Percentiles rank a stretch among this genome's conserved stretches.
Evolutionary conservation across 257 asterid species (phyloP).

Genomic region (Solanum bulbocastanum): DNA sequence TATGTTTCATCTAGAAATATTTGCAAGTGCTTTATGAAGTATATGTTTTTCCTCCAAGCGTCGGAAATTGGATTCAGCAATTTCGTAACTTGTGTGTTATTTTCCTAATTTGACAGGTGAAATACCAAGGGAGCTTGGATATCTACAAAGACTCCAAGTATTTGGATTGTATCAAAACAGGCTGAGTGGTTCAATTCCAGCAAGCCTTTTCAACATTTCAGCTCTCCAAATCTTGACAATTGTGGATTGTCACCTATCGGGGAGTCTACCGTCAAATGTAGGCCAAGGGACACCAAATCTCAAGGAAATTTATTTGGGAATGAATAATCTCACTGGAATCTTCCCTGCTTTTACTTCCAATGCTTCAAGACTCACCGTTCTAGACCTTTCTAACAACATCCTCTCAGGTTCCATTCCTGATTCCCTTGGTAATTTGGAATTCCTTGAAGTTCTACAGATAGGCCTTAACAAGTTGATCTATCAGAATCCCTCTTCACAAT

Average conservation of each 20-base stretch:
- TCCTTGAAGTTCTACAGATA: conserved; percentile 5
- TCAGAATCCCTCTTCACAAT: neutral
- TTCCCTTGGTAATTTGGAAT: conserved; percentile 17
- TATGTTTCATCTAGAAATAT: neutral
- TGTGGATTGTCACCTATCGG: neutral
- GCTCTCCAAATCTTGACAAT: neutral
- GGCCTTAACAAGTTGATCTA: neutral
- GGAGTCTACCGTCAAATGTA: neutral
- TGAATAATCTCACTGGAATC: neutral
- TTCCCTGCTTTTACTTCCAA: conserved; percentile 16
- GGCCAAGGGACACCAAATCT: conserved; percentile 4
- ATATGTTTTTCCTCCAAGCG: neutral
- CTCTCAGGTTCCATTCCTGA: conserved; percentile 24
- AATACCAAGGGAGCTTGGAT: conserved; percentile 5
- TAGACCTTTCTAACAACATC: conserved; percentile 1
- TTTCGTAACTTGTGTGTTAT: neutral
- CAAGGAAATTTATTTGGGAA: neutral
- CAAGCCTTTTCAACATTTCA: conserved; percentile 5
- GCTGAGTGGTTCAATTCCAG: conserved; percentile 3
- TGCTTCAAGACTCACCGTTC: neutral
- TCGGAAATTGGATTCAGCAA: neutral
- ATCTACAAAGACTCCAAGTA: neutral
- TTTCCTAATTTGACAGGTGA: neutral
- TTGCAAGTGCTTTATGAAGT: neutral
- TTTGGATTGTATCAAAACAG: conserved; percentile 2